Conservation (phyloP, 1,139 yeast species). For the Geotrichum bryndzae region DNA sequence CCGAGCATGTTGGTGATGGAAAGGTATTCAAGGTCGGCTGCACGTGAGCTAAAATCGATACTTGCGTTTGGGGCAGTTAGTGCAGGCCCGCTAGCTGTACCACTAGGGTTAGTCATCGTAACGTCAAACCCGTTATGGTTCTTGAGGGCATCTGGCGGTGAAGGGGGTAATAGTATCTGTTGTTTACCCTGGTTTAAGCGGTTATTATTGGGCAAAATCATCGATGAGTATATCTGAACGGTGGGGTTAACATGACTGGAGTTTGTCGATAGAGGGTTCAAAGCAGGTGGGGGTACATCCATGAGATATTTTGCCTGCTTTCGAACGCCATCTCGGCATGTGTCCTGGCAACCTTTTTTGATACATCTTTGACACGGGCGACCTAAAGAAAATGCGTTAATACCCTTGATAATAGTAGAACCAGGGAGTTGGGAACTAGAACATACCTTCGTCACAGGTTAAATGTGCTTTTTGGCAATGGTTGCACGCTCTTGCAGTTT, state of each 20-base stretch:
- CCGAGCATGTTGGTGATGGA: slow-evolving; percentile 15
- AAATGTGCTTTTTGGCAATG: slow-evolving; percentile 87
- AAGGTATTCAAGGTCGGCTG: slow-evolving; percentile 18
- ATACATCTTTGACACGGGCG: slow-evolving; percentile 81
- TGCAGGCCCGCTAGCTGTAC: not conserved
- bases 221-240: not conserved
- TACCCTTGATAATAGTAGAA: not conserved
- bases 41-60: slow-evolving; percentile 17
- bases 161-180: slow-evolving; percentile 13
- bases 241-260: not conserved
- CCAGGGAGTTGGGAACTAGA: not conserved
- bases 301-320: slow-evolving; percentile 71
- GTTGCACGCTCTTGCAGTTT: slow-evolving; percentile 78
- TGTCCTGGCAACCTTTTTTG: slow-evolving; percentile 49
- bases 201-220: not conserved
- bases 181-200: not conserved
- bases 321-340: slow-evolving; percentile 84
- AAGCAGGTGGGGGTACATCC: slow-evolving; percentile 18
- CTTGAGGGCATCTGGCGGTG: slow-evolving; percentile 8
- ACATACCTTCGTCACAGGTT: slow-evolving; percentile 63
- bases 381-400: slow-evolving; percentile 15
- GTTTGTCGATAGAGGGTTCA: slow-evolving; percentile 2
- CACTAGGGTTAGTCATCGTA: not conserved
- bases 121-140: not conserved
- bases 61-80: not conserved